These are phyloP conservation scores for Trichoderma sp. DNA, from an alignment of 2,329 filamentous ascomycete species.

Conservation along the genomic window DNA sequence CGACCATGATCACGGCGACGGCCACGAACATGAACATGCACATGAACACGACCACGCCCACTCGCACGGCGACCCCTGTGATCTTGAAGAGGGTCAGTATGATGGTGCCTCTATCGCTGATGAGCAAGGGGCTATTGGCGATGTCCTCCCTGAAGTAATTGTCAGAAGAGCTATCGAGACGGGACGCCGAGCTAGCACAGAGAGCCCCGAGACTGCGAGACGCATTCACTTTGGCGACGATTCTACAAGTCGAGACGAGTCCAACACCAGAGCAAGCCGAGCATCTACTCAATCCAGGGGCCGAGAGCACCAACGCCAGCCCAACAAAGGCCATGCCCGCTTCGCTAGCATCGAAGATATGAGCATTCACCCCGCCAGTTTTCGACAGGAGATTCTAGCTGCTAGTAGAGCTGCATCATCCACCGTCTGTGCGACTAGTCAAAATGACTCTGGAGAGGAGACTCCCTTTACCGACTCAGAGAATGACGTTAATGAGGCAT, in stretches of 20 bases:
- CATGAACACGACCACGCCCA: constrained; percentile 37
- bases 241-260: constrained; percentile 30
- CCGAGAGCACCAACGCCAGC: constrained; percentile 47
- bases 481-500: constrained; percentile 46
- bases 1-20: constrained; percentile 57
- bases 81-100: constrained; percentile 53
- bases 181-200: constrained; percentile 31
- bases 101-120: constrained; percentile 50
- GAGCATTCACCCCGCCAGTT: constrained; percentile 84
- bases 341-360: constrained; percentile 70
- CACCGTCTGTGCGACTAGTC: constrained; percentile 56
- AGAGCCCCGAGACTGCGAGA: constrained; percentile 38
- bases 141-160: constrained; percentile 64
- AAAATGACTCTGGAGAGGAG: constrained; percentile 55
- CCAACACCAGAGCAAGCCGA: constrained; percentile 33
- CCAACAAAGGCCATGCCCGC: constrained; percentile 55
- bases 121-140: constrained; percentile 58
- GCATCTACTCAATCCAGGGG: constrained; percentile 39
- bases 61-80: constrained; percentile 39
- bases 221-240: constrained; percentile 45
- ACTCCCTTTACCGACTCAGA: constrained; percentile 46
- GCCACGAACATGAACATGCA: constrained; percentile 46
- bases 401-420: constrained; percentile 52
- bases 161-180: constrained; percentile 49
- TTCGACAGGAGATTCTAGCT: constrained; percentile 93